Percentiles rank a stretch among this genome's conserved stretches.
Evolutionary conservation across 371 early-diverging fungal genomes (phyloP).

Genomic region (Neoconidiobolus thromboides): DNA sequence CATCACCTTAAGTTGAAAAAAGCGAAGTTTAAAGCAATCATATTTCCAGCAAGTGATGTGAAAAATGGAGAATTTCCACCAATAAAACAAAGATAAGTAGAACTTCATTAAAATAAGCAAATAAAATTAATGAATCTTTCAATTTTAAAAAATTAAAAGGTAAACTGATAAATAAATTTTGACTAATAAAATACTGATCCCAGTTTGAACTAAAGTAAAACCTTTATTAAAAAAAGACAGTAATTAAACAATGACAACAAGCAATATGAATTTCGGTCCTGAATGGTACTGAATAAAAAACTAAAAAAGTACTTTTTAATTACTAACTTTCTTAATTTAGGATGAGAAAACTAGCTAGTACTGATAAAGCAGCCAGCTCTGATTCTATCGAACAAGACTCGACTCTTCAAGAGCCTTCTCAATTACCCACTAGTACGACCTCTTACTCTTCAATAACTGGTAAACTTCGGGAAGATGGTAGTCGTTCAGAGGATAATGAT

Average conservation of each 20-base stretch:
- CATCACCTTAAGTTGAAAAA: no score
- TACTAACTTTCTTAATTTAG: slow-evolving; percentile 2
- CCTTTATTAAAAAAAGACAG: no score
- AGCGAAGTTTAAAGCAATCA: no score
- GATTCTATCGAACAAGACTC: slow-evolving; percentile 8
- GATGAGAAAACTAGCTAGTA: slow-evolving; percentile 19
- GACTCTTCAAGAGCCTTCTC: slow-evolving; percentile 6
- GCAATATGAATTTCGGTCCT: slow-evolving; percentile 72
- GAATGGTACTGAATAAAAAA: slow-evolving; percentile 39
- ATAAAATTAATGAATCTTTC: no score
- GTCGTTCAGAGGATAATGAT: slow-evolving; percentile 7
- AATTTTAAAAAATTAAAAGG: no score
- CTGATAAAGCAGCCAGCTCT: slow-evolving; percentile 9
- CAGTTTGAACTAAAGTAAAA: no score
- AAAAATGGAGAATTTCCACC: no score
- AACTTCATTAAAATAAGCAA: no score
- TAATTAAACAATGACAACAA: slow-evolving; percentile 5
- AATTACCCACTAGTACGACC: neutral
- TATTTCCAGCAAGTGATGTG: no score
- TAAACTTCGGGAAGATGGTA: slow-evolving; percentile 9
- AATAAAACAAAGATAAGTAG: no score
- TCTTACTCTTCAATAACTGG: slow-evolving; percentile 9
- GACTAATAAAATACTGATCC: no score
- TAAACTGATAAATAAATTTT: no score
- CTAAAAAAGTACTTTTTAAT: neutral